These are phyloP conservation scores for Aspergillus eucalypticola DNA, from an alignment of 2,329 filamentous ascomycete species.

Conservation along the genomic window DNA sequence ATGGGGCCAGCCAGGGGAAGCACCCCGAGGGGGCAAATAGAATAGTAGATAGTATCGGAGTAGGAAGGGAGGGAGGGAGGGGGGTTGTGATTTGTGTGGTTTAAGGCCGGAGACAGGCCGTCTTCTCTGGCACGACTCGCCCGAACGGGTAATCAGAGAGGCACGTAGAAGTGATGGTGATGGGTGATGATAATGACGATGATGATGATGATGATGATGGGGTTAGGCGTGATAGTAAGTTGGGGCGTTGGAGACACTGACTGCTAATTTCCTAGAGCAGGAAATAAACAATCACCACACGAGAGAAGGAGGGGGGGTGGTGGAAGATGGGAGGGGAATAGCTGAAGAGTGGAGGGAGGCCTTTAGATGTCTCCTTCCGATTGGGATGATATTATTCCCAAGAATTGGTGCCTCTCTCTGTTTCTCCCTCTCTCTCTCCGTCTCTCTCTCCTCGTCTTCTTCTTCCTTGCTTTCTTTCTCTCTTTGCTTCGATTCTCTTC, in stretches of 20 bases:
- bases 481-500: not conserved
- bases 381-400: slow-evolving; percentile 11
- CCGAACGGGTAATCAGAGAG: no score
- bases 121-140: no score
- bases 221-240: not conserved
- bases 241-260: not conserved
- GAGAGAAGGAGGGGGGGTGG: not conserved
- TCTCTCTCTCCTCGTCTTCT: slow-evolving; percentile 3
- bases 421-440: not conserved
- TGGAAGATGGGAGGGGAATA: not conserved
- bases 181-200: not conserved
- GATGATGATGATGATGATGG: not conserved
- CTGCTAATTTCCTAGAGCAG: not conserved
- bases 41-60: not conserved
- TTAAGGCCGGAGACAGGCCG: no score
- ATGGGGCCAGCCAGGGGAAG: slow-evolving; percentile 1
- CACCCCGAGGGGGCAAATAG: not conserved
- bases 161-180: not conserved
- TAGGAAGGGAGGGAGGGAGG: not conserved
- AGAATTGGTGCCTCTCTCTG: slow-evolving; percentile 8
- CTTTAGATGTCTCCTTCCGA: not conserved
- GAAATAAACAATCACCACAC: not conserved
- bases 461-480: slow-evolving; percentile 2
- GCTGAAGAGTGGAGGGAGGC: not conserved
- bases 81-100: not conserved